A percentile compares a stretch with the other conserved stretches of the same genome.
phyloP scores from a whole-genome alignment of 441 rosid species.

The Pelargonium cotyledonis region DNA sequence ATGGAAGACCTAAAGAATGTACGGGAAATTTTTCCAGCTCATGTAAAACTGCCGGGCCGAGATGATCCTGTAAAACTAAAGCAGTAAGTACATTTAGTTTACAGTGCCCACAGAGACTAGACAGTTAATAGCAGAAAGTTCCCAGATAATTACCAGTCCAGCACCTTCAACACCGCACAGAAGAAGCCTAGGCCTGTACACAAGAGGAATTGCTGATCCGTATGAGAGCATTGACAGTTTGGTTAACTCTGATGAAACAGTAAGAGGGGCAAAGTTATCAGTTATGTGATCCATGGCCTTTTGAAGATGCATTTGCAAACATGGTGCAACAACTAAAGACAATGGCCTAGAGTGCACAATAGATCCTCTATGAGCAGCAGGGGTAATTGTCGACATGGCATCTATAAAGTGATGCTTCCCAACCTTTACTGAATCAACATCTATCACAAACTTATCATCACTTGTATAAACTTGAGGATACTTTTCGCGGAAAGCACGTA shows the following conservation, averaged over 20 bases:
- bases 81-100: slow-evolving; percentile 68
- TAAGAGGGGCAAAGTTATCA: slow-evolving; percentile 70
- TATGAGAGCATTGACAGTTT: slow-evolving; percentile 93
- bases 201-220: slow-evolving; percentile 90
- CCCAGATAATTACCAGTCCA: slow-evolving; percentile 82
- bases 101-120: slow-evolving; percentile 22
- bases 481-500: slow-evolving; percentile 95
- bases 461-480: slow-evolving; percentile 99
- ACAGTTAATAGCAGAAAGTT: slow-evolving; percentile 18
- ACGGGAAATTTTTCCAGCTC: slow-evolving; percentile 97
- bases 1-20: slow-evolving; percentile 94
- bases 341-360: slow-evolving; percentile 93
- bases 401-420: slow-evolving; percentile 83
- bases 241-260: slow-evolving; percentile 61
- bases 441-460: slow-evolving; percentile 92
- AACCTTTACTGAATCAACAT: slow-evolving; percentile 87
- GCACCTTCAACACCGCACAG: slow-evolving; percentile 79
- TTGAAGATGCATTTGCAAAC: slow-evolving; percentile 77
- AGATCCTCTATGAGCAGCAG: slow-evolving; percentile 98
- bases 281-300: slow-evolving; percentile 63
- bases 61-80: slow-evolving; percentile 92
- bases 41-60: slow-evolving; percentile 96
- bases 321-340: slow-evolving; percentile 88
- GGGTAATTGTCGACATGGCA: slow-evolving; percentile 95
- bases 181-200: slow-evolving; percentile 92